Evolutionary conservation across 768 basidiomycete species (phyloP), one percentile per base, ranked within the genome.

Genomic region (Rossbeevera mucosa): DNA sequence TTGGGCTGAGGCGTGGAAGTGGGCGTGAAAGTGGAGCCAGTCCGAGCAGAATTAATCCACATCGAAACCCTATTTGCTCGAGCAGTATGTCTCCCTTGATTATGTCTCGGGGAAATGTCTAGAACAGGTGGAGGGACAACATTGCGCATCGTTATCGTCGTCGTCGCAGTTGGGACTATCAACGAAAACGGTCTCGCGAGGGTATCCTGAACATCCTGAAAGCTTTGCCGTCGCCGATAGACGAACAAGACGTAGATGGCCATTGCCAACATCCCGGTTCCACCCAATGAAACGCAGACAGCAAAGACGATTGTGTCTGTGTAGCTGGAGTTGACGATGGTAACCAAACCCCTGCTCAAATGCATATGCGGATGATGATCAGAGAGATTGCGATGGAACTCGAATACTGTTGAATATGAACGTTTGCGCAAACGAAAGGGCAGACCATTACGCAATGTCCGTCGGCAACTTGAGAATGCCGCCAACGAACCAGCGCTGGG

Each of bases 131-230:
- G 4, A 20, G 53, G 44, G 13, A 48, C 30, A 9, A 3, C 4
- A 29, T 21, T 13, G 16, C 13, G 42, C 30, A 21, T 49, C 8
- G 22, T 22, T 26, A 30, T 43, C 30, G 46, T 38, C 28, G 16
- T 12, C 25, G 29, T 55, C 18, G 58, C 56, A 13, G 29, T 29
- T 3, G 60, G 62, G 18, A 55, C 50, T 2, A 16, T 29, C 16
- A 51, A 12, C 13, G 56, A 56, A 41, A 60, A 67, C 3, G 66
- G 66, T 33, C 67, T 62, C 8, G 67, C 64, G 26, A 54, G 55
- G 20, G 61, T 59, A 24, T 67, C 66, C 40, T 67, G 66, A 2
- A 56, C 56, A 29, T 44, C 51, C 24, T 55, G 24, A 29, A 47
- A 5, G 8, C 56, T 57, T 42, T 28, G 54, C 31, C 53, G 57